These are phyloP conservation scores for Termitomyces sp. DNA, from an alignment of 768 basidiomycete species.

Conservation along the genomic window DNA sequence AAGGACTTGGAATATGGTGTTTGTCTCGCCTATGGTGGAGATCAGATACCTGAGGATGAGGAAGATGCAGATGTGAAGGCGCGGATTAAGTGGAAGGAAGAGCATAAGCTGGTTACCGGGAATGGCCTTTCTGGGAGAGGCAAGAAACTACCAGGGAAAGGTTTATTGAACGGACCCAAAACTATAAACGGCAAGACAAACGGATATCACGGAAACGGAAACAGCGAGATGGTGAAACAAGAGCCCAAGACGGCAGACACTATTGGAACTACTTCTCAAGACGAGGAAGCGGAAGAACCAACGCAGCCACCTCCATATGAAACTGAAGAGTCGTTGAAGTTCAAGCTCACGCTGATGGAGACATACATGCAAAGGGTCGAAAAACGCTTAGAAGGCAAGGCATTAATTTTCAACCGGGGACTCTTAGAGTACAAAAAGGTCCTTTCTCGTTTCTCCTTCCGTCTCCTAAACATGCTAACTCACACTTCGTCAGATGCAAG, in stretches of 20 bases:
- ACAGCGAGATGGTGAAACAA: slow-evolving; percentile 31
- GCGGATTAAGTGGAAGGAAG: slow-evolving; percentile 44
- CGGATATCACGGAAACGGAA: slow-evolving; percentile 38
- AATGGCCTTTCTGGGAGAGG: slow-evolving; percentile 17
- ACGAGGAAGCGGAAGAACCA: slow-evolving; percentile 58
- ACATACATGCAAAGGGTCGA: slow-evolving; percentile 89
- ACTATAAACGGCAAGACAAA: slow-evolving; percentile 38
- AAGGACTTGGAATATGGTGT: slow-evolving; percentile 96
- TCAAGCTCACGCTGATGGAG: slow-evolving; percentile 87
- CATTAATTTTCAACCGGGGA: slow-evolving; percentile 87
- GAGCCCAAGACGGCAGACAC: slow-evolving; percentile 41
- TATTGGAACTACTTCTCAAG: slow-evolving; percentile 40
- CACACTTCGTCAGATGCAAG: slow-evolving; percentile 61
- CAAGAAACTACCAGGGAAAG: slow-evolving; percentile 31
- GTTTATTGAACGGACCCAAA: slow-evolving; percentile 29
- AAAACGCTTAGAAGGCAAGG: slow-evolving; percentile 79
- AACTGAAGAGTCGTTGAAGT: slow-evolving; percentile 72
- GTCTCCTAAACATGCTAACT: background rate
- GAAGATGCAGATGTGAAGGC: slow-evolving; percentile 71
- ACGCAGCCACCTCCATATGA: slow-evolving; percentile 76
- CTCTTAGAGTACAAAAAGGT: slow-evolving; percentile 95
- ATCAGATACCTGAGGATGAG: slow-evolving; percentile 71
- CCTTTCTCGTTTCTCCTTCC: slow-evolving; percentile 12
- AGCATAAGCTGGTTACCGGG: slow-evolving; percentile 26
- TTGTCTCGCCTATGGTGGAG: slow-evolving; percentile 82